These are phyloP conservation scores for Ustilago sp. DNA, from an alignment of 1,284 basidiomycete genomes.

Conservation along the genomic window DNA sequence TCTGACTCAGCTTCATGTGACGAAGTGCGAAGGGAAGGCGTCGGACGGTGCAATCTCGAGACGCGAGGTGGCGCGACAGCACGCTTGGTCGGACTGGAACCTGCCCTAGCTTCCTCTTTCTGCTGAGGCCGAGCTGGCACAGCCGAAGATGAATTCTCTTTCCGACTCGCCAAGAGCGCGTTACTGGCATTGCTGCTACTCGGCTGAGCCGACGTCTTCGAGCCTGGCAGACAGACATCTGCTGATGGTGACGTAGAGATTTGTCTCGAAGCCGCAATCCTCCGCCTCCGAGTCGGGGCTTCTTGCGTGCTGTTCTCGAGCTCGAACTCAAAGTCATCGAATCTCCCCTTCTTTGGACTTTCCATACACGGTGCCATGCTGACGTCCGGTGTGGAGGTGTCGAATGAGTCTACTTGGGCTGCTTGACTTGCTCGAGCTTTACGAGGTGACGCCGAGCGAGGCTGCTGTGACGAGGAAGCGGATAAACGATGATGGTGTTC, in stretches of 20 bases:
- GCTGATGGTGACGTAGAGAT: slow-evolving; percentile 22
- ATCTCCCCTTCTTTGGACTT: slow-evolving; percentile 44
- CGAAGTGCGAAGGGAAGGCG: slow-evolving; percentile 13
- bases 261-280: slow-evolving; percentile 13
- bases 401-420: slow-evolving; percentile 26
- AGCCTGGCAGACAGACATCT: slow-evolving; percentile 31
- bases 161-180: slow-evolving; percentile 28
- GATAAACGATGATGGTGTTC: slow-evolving; percentile 15
- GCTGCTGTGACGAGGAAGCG: slow-evolving; percentile 9
- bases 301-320: slow-evolving; percentile 36
- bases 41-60: slow-evolving; percentile 23
- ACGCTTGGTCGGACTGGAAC: slow-evolving; percentile 32
- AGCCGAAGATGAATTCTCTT: slow-evolving; percentile 28
- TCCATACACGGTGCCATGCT: slow-evolving; percentile 45
- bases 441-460: slow-evolving; percentile 18
- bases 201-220: slow-evolving; percentile 14
- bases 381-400: slow-evolving; percentile 31
- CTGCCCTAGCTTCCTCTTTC: slow-evolving; percentile 2
- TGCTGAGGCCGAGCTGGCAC: background rate
- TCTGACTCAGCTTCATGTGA: slow-evolving; percentile 3
- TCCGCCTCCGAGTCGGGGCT: slow-evolving; percentile 28
- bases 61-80: slow-evolving; percentile 12
- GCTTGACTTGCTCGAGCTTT: slow-evolving; percentile 32
- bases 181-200: background rate
- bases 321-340: slow-evolving; percentile 54